Evolutionary conservation across 2,329 filamentous ascomycete genomes (phyloP), one percentile per base, ranked within the genome.

Genomic region (Xylaria sp.): DNA sequence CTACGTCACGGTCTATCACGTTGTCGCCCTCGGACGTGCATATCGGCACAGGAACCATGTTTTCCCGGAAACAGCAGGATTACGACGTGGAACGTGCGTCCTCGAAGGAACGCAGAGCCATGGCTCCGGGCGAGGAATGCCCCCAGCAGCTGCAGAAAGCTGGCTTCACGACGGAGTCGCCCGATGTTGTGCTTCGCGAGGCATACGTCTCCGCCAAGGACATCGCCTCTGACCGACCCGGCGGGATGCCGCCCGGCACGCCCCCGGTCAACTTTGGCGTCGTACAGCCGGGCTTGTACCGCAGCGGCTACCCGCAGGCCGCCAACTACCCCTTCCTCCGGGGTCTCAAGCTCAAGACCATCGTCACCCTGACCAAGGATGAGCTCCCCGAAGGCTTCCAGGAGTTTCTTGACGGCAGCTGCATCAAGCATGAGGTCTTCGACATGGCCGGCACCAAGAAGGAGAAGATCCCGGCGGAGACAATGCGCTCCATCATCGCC

Each of bases 401-500:
- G 19, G 67, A 73, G 2, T 96, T 94, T 68, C 82, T 95, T 62
- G 69, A 77, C 37, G 71, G 76, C 4, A 84, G 88, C 62, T 79
- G 79, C 57, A 93, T 96, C 66, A 80, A 80, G 41, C 91, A 95
- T 63, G 77, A 86, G 60, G 79, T 90, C 39, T 88, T 96, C 66
- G 82, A 87, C 62, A 89, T 97, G 78, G 84, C 87, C 57, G 89
- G 92, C n/a, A 96, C 95, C 62, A 96, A 97, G 72, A 92, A 92
- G 63, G 79, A 87, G 50, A 80, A 80, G 7, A 91, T 91, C 34
- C 83, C 88, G 0, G 69, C 84, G 7, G 72, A 78, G 41, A 84
- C 86, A 21, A 91, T 96, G 80, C 80, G 82, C 57, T 76, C 83
- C 7, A 91, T 93, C 42, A 78, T 96, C 20, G 77, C 82, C 11